Evolutionary conservation across 2,329 filamentous ascomycete genomes (phyloP).

Genomic region (Sphaerulina musiva): DNA sequence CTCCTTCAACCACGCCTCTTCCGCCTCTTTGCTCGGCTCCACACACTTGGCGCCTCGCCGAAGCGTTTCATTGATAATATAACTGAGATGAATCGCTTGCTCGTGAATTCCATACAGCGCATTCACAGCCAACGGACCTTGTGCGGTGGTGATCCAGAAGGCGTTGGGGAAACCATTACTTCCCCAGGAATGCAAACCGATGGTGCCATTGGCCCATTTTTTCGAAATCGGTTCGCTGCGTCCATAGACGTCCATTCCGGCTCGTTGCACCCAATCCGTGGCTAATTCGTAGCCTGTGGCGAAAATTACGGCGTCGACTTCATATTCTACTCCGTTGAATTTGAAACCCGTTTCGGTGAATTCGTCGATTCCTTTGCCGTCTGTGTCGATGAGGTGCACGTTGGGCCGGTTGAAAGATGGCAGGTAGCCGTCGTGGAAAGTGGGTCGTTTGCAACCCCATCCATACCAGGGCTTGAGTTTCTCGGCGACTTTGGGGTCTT

Average conservation of each 20-base stretch:
- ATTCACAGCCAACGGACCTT: slow-evolving; percentile 39
- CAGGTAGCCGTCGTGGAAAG: slow-evolving; percentile 55
- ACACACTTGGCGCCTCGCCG: slow-evolving; percentile 30
- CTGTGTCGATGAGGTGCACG: slow-evolving; percentile 55
- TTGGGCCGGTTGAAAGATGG: slow-evolving; percentile 52
- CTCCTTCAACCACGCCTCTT: slow-evolving; percentile 43
- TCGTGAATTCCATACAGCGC: slow-evolving; percentile 36
- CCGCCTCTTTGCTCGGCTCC: slow-evolving; percentile 43
- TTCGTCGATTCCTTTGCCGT: slow-evolving; percentile 46
- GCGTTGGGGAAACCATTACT: slow-evolving; percentile 50
- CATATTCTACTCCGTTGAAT: slow-evolving; percentile 44
- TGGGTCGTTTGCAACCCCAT: slow-evolving; percentile 56
- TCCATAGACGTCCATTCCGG: slow-evolving; percentile 33
- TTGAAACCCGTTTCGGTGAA: slow-evolving; percentile 46
- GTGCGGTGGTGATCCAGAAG: slow-evolving; percentile 43
- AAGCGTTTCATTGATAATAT: slow-evolving; percentile 38
- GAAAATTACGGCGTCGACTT: slow-evolving; percentile 44
- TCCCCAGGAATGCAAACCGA: slow-evolving; percentile 49
- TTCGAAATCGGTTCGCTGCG: slow-evolving; percentile 42
- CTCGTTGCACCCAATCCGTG: slow-evolving; percentile 29
- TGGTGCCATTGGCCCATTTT: slow-evolving; percentile 39
- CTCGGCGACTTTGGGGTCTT: slow-evolving; percentile 46
- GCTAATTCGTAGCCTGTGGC: slow-evolving; percentile 41
- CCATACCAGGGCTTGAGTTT: slow-evolving; percentile 55
- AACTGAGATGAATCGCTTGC: slow-evolving; percentile 40